A percentile compares a stretch with the other conserved stretches of the same genome.
These are phyloP conservation scores for Podospora conica DNA, from an alignment of 495 filamentous ascomycete genomes.

Conservation along the genomic window DNA sequence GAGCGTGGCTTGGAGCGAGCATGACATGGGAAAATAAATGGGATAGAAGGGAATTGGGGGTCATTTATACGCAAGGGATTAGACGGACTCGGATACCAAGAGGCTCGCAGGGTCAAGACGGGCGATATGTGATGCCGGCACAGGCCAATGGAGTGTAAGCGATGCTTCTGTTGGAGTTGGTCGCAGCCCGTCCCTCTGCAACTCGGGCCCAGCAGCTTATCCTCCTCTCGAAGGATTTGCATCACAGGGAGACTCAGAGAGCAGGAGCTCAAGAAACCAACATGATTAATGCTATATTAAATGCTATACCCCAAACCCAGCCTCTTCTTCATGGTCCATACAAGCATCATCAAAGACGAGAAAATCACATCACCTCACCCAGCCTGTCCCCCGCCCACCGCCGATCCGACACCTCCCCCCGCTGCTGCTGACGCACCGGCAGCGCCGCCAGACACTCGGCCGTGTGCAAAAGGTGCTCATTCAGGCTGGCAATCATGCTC, in stretches of 20 bases:
- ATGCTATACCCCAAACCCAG: background rate
- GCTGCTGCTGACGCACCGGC: background rate
- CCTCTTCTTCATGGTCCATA: background rate
- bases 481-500: slow-evolving; percentile 8
- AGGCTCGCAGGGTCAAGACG: too few relatives aligned
- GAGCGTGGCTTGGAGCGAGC: background rate
- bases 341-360: background rate
- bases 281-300: background rate
- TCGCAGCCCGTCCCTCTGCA: too few relatives aligned
- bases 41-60: background rate
- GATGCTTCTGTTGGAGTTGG: too few relatives aligned
- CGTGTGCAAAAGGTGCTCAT: slow-evolving; percentile 9
- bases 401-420: background rate
- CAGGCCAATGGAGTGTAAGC: too few relatives aligned
- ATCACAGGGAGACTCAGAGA: too few relatives aligned
- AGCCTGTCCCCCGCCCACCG: background rate
- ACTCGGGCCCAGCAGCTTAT: too few relatives aligned
- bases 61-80: background rate
- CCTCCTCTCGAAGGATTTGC: too few relatives aligned
- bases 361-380: background rate
- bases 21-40: background rate
- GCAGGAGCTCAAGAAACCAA: background rate
- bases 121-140: too few relatives aligned
- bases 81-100: background rate
- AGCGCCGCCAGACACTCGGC: slow-evolving; percentile 6